Conservation (phyloP, 2,329 filamentous ascomycete species). For the Aspergillus brasiliensis region DNA sequence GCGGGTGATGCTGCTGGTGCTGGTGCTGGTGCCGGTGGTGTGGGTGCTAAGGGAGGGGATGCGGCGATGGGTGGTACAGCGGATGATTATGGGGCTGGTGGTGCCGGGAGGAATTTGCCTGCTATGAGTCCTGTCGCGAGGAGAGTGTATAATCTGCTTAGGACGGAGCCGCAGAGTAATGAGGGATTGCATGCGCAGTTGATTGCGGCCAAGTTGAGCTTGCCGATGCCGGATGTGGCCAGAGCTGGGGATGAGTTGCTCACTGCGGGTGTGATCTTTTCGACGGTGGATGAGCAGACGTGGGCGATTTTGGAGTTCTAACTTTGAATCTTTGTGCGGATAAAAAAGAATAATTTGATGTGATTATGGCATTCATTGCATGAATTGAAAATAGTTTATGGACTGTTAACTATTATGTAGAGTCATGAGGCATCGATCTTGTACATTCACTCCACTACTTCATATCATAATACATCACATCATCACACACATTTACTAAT, state of each 20-base stretch:
- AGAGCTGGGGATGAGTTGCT: conserved; percentile 81
- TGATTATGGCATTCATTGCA: no score
- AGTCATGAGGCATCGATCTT: no score
- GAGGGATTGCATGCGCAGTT: conserved; percentile 82
- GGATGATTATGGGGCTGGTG: conserved; percentile 30
- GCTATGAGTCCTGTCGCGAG: conserved; percentile 60
- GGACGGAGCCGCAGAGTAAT: conserved; percentile 67
- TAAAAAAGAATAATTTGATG: no score
- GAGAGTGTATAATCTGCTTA: conserved; percentile 72
- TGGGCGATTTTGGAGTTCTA: conserved; percentile 76
- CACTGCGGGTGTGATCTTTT: conserved; percentile 74
- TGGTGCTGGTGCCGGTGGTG: conserved; percentile 43
- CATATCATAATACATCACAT: not conserved
- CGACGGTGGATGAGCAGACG: conserved; percentile 89
- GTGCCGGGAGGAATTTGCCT: conserved; percentile 40
- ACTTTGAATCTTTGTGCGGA: not conserved
- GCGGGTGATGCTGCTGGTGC: conserved; percentile 54
- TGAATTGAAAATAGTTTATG: no score
- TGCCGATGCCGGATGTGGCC: conserved; percentile 71
- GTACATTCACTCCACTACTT: no score
- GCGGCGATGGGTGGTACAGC: conserved; percentile 35
- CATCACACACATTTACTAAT: not conserved
- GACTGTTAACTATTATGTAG: no score
- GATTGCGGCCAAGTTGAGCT: conserved; percentile 66
- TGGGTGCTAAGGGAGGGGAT: conserved; percentile 26